These are phyloP conservation scores for Schizophyllum commune DNA, from an alignment of 1,284 basidiomycete genomes.

Conservation along the genomic window DNA sequence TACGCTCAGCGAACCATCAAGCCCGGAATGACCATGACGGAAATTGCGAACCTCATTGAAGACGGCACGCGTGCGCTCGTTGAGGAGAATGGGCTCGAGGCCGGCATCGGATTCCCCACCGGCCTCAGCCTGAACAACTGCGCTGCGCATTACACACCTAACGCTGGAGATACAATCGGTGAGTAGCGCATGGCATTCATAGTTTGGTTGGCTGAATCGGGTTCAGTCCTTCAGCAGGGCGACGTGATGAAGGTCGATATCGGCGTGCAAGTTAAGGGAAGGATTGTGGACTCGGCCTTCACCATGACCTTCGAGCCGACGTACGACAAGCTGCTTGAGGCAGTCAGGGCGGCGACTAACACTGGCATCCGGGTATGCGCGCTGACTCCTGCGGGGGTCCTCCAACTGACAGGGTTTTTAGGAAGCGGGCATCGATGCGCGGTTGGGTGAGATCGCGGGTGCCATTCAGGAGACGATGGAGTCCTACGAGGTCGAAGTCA, in stretches of 20 bases:
- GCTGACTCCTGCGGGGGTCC: background rate
- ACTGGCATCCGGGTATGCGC: slow-evolving; percentile 72
- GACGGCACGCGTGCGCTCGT: slow-evolving; percentile 85
- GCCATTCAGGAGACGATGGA: slow-evolving; percentile 99
- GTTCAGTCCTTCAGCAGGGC: slow-evolving; percentile 65
- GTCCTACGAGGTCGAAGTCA: slow-evolving; percentile 92
- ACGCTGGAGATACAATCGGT: slow-evolving; percentile 89
- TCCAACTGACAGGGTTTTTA: slow-evolving; percentile 22
- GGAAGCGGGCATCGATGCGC: slow-evolving; percentile 96
- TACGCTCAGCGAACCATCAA: slow-evolving; percentile 80
- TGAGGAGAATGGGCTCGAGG: slow-evolving; percentile 83
- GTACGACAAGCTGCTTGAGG: slow-evolving; percentile 85
- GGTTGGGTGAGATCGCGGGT: slow-evolving; percentile 89
- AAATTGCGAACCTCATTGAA: slow-evolving; percentile 93
- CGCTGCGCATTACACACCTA: slow-evolving; percentile 96
- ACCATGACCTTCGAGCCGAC: slow-evolving; percentile 87
- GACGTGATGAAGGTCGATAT: slow-evolving; percentile 98
- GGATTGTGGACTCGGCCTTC: slow-evolving; percentile 95
- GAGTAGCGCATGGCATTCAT: slow-evolving; percentile 17
- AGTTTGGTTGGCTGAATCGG: slow-evolving; percentile 8
- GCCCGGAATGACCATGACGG: slow-evolving; percentile 92
- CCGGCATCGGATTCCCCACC: slow-evolving; percentile 94
- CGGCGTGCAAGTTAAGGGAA: slow-evolving; percentile 93
- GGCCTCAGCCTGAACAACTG: slow-evolving; percentile 92
- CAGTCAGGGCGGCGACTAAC: slow-evolving; percentile 91